A percentile compares a stretch with the other conserved stretches of the same genome.
These are phyloP conservation scores for Microthyrium microscopicum DNA, from an alignment of 2,329 filamentous ascomycete genomes.

Conservation along the genomic window DNA sequence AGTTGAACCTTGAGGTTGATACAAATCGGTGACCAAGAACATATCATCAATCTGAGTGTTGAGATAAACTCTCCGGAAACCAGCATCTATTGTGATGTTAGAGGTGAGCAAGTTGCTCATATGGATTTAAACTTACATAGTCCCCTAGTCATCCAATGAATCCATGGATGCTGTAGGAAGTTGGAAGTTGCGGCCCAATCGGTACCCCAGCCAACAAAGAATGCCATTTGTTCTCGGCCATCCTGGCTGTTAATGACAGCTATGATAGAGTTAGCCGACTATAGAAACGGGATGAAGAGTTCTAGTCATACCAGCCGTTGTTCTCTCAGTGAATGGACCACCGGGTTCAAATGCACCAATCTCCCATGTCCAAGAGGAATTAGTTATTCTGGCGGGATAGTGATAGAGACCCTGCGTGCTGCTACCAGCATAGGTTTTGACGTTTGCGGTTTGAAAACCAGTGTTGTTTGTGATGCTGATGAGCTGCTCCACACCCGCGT, in stretches of 20 bases:
- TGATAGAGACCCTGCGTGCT: conserved; percentile 38
- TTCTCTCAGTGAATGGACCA: conserved; percentile 24
- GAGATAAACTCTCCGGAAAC: conserved; percentile 38
- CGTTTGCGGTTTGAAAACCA: conserved; percentile 36
- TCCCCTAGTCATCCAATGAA: conserved; percentile 44
- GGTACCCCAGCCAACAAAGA: conserved; percentile 38
- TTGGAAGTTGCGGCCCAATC: conserved; percentile 37
- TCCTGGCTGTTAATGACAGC: conserved; percentile 41
- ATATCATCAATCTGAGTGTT: conserved; percentile 45
- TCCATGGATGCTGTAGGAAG: conserved; percentile 45
- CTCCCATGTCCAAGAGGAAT: conserved; percentile 35
- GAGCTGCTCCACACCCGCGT: conserved; percentile 31
- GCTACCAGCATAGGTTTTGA: conserved; percentile 33
- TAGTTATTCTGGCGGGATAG: conserved; percentile 39
- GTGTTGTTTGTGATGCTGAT: conserved; percentile 37
- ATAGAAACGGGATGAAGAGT: not conserved
- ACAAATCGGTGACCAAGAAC: conserved; percentile 32
- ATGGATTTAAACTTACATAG: conserved; percentile 20
- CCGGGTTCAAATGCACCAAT: conserved; percentile 37
- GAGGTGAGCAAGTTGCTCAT: conserved; percentile 9
- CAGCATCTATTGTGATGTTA: conserved; percentile 20
- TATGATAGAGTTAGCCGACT: no score
- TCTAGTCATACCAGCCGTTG: conserved; percentile 32
- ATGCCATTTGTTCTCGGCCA: conserved; percentile 44
- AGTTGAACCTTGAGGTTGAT: conserved; percentile 25